Evolutionary conservation across 1,284 basidiomycete genomes (phyloP).

Genomic region (Malassezia equina): DNA sequence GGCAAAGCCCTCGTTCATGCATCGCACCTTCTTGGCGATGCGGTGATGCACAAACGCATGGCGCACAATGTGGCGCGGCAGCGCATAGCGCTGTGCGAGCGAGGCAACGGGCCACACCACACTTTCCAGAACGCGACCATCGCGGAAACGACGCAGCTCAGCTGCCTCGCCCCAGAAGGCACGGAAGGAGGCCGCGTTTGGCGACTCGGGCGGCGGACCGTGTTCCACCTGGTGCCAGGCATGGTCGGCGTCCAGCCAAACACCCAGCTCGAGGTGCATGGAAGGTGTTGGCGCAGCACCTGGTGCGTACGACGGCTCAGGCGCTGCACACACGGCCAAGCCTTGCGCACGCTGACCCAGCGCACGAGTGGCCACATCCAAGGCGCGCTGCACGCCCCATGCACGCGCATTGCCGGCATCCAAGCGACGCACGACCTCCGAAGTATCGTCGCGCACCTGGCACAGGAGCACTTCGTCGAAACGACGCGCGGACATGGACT

Average conservation of each 20-base stretch:
- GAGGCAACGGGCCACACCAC: constrained; percentile 66
- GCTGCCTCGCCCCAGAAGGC: constrained; percentile 84
- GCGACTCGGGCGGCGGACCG: constrained; percentile 52
- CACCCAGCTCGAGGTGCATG: constrained; percentile 22
- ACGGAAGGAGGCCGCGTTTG: constrained; percentile 58
- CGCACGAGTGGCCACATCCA: neutral
- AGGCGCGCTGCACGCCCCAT: neutral
- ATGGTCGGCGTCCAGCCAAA: constrained; percentile 29
- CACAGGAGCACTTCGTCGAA: constrained; percentile 46
- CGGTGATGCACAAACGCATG: constrained; percentile 71
- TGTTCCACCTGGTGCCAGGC: constrained; percentile 45
- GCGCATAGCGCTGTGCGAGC: constrained; percentile 54
- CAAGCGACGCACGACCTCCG: neutral
- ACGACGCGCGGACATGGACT: constrained; percentile 32
- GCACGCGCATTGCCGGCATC: constrained; percentile 7
- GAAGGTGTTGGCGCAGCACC: neutral
- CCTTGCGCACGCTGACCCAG: constrained; percentile 10
- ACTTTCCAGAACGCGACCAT: constrained; percentile 81
- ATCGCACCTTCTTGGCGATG: constrained; percentile 51
- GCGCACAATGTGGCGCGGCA: constrained; percentile 65
- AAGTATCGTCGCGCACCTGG: neutral
- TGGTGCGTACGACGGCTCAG: neutral
- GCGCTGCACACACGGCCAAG: neutral
- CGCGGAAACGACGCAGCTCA: constrained; percentile 91
- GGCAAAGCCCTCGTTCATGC: constrained; percentile 58